phyloP scores from a whole-genome alignment of 306 rosid species.

The apple (Malus domestica) region ASM211411v1 NC_041796.1:8727001-8727500 shows the following conservation, averaged over 20 bases:
- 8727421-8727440: constrained; percentile 48
- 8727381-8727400: constrained; percentile 95
- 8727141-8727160: constrained; percentile 30
- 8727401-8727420: constrained; percentile 96
- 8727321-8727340: constrained; percentile 37
- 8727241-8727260: constrained; percentile 5
- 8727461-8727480: constrained; percentile 85
- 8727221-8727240: constrained; percentile 49
- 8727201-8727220: constrained; percentile 87
- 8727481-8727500: constrained; percentile 95
- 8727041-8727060: constrained; percentile 36
- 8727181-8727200: constrained; percentile 39
- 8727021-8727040: constrained; percentile 24
- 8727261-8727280: not conserved
- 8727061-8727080: constrained; percentile 36
- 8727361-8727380: constrained; percentile 97
- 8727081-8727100: constrained; percentile 43
- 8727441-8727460: constrained; percentile 86
- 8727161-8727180: constrained; percentile 48
- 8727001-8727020: constrained; percentile 19
- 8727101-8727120: constrained; percentile 30
- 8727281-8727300: not conserved
- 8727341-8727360: constrained; percentile 84
- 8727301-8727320: not conserved
- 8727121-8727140: constrained; percentile 37